These are phyloP conservation scores for Cladophialophora chaetospira DNA, from an alignment of 2,329 filamentous ascomycete species.

Conservation along the genomic window DNA sequence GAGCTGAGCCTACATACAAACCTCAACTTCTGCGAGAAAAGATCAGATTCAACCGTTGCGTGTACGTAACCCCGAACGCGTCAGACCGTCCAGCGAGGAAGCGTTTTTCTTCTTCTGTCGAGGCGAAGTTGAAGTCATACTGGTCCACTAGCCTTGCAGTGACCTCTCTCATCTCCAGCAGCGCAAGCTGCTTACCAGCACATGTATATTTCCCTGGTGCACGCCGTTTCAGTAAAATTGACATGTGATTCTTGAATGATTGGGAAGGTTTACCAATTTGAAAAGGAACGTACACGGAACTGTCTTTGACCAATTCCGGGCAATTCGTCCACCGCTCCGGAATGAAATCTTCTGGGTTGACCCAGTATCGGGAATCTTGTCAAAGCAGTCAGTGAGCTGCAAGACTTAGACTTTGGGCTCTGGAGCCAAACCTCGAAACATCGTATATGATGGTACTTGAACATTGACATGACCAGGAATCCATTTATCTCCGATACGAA, in stretches of 20 bases:
- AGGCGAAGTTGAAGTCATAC: slow-evolving; percentile 1
- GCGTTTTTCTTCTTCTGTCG: not conserved
- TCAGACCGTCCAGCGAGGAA: too few relatives aligned
- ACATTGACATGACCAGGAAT: slow-evolving; percentile 36
- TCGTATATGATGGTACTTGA: not conserved
- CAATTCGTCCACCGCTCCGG: slow-evolving; percentile 44
- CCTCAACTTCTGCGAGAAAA: too few relatives aligned
- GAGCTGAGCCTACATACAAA: too few relatives aligned
- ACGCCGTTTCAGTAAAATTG: too few relatives aligned
- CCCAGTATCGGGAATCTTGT: slow-evolving; percentile 39
- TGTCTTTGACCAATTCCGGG: slow-evolving; percentile 38
- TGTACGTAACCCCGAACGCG: too few relatives aligned
- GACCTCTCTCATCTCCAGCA: slow-evolving; percentile 33
- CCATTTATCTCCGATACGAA: slow-evolving; percentile 37
- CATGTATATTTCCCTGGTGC: slow-evolving; percentile 35
- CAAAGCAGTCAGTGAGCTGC: not conserved
- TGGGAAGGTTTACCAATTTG: slow-evolving; percentile 41
- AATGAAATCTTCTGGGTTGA: slow-evolving; percentile 36
- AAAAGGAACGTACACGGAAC: slow-evolving; percentile 38
- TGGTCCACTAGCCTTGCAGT: slow-evolving; percentile 6
- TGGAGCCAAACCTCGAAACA: slow-evolving; percentile 4
- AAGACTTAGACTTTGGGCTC: too few relatives aligned
- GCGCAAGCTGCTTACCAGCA: slow-evolving; percentile 35
- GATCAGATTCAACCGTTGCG: too few relatives aligned
- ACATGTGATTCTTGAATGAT: too few relatives aligned